Conservation (phyloP, 108 stramenopile species). For the Discostella pseudostelligera region DNA sequence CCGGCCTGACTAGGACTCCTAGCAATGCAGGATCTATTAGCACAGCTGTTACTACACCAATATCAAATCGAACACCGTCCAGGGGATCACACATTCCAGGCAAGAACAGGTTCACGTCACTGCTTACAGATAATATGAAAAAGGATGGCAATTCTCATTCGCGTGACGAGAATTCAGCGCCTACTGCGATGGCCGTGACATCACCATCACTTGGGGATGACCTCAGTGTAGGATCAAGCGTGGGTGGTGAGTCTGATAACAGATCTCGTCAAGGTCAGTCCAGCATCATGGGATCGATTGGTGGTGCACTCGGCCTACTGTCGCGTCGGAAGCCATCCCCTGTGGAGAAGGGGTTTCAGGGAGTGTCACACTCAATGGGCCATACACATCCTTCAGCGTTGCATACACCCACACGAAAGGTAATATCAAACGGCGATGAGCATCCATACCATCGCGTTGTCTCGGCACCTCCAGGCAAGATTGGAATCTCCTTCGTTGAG, state of each 20-base stretch:
- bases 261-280: slow-evolving; percentile 21
- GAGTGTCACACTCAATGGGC: background rate
- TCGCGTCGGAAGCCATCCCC: slow-evolving; percentile 57
- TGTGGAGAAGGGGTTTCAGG: background rate
- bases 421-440: slow-evolving; percentile 24
- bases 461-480: slow-evolving; percentile 82
- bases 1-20: slow-evolving; percentile 19
- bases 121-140: background rate
- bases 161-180: slow-evolving; percentile 6
- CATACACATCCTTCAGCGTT: background rate
- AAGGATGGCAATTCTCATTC: background rate
- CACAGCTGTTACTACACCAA: slow-evolving; percentile 39
- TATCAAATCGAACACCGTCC: slow-evolving; percentile 43
- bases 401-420: slow-evolving; percentile 16
- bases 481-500: slow-evolving; percentile 82
- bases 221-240: slow-evolving; percentile 50
- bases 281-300: slow-evolving; percentile 67
- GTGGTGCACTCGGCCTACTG: slow-evolving; percentile 73
- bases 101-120: slow-evolving; percentile 1
- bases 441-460: slow-evolving; percentile 82
- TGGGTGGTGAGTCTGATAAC: slow-evolving; percentile 14
- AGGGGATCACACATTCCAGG: slow-evolving; percentile 12
- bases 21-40: slow-evolving; percentile 42
- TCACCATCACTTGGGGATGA: slow-evolving; percentile 49
- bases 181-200: slow-evolving; percentile 6